phyloP scores from a whole-genome alignment of 495 filamentous ascomycete genomes.

The Penicillium pulvis region DNA sequence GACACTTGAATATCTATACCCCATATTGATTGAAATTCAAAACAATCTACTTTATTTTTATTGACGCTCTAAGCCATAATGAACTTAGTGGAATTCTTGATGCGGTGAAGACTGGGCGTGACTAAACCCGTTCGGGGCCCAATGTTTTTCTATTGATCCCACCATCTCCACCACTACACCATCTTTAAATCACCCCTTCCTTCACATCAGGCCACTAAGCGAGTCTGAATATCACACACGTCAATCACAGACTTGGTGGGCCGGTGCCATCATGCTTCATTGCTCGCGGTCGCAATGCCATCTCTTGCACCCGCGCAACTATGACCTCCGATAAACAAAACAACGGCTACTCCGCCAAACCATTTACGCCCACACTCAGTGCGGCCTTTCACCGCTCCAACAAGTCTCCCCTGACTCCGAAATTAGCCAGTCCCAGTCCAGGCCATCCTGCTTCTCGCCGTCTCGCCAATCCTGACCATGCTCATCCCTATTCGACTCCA shows the following conservation, averaged over 20 bases:
- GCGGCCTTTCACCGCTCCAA: conserved; percentile 44
- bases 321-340: conserved; percentile 60
- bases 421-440: conserved; percentile 45
- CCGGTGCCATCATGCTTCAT: conserved; percentile 43
- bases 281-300: conserved; percentile 43
- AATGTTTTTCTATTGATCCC: conserved; percentile 26
- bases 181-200: conserved; percentile 6
- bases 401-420: conserved; percentile 52
- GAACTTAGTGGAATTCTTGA: conserved; percentile 21
- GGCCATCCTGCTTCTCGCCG: conserved; percentile 37
- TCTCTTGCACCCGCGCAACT: conserved; percentile 38
- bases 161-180: conserved; percentile 8
- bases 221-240: not conserved
- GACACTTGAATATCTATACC: not conserved
- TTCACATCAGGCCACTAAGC: conserved; percentile 13
- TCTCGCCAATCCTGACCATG: conserved; percentile 35
- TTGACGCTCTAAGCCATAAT: too few species aligned
- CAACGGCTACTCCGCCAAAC: conserved; percentile 47
- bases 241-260: conserved; percentile 3
- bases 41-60: not conserved
- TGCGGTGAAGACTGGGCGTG: conserved; percentile 30
- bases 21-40: not conserved
- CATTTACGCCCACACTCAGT: conserved; percentile 53
- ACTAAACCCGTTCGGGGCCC: conserved; percentile 29
- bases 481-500: conserved; percentile 31